Base-by-base conservation (phyloP, 2,329 filamentous ascomycete species). In the Zymoseptoria passerinii region DNA sequence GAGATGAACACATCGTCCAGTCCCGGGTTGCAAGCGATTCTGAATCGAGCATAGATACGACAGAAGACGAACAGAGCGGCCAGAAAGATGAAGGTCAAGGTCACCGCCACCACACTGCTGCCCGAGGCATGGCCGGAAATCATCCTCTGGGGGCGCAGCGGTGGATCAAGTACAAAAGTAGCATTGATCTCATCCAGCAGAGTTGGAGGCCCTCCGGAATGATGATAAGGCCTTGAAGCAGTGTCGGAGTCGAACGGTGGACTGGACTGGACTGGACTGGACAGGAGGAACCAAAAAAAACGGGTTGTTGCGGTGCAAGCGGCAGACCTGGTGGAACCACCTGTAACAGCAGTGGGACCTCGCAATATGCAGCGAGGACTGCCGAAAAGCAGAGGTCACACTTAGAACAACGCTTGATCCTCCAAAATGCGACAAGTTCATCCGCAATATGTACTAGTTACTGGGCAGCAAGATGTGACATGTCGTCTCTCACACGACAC, bases 1-100 rank as follows among this genome's bases (percentile, higher is more conserved):
- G 53, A n/a, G 44, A 68, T 65, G n/a, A 63, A 60, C 16, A 62
- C 40, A 58, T 69, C 67, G 50, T 68, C 66, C 44, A 55, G 50
- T 28, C 67, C 67, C 28, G 65, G 59, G 55, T 63, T 63, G 27
- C 57, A 55, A 16, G 58, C 60, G 20, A 68, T 56, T 3, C 50
- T 51, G 10, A 68, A 54, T 19, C 66, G 52, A 9, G 61, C 66
- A 40, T 62, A 65, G 4, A 67, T 28, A n/a, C 66, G 64, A 13
- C 65, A 40, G 1, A 58, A 40, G 8, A 64, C 63, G 8, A 62
- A 61, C 13, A 64, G 53, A 4, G 56, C 57, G 1, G 66, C 66
- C 2, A 68, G 19, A 19, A 57, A 53, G 0, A 63, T 67, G 56
- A 65, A 66, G 6, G 56, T 49, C 27, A 67, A 55, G 1, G 62